Evolutionary conservation across 2,329 filamentous ascomycete species (phyloP).

Genomic region (Mycosphaerella sp.): DNA sequence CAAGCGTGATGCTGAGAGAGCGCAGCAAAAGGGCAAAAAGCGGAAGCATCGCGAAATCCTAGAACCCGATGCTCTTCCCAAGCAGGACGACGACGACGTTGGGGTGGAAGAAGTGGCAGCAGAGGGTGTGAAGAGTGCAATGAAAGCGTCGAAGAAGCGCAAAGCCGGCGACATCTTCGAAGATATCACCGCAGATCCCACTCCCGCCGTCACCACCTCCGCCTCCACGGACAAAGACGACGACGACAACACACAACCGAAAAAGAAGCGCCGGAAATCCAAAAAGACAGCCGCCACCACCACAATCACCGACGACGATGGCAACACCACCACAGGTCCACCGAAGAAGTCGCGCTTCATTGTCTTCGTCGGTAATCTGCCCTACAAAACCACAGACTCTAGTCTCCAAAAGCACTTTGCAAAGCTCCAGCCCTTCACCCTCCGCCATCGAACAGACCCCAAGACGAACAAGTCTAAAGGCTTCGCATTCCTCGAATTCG

Average conservation of each 20-base stretch:
- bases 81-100: slow-evolving; percentile 4
- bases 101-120: slow-evolving; percentile 19
- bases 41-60: slow-evolving; percentile 27
- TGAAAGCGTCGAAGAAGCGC: slow-evolving; percentile 9
- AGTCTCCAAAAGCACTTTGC: slow-evolving; percentile 70
- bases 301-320: slow-evolving; percentile 4
- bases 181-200: slow-evolving; percentile 8
- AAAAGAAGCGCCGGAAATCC: slow-evolving; percentile 14
- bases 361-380: slow-evolving; percentile 82
- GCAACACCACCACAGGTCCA: background rate
- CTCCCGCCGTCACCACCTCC: background rate
- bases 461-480: slow-evolving; percentile 61
- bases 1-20: slow-evolving; percentile 32
- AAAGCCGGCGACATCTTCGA: slow-evolving; percentile 8
- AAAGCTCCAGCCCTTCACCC: slow-evolving; percentile 60
- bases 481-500: slow-evolving; percentile 85
- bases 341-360: slow-evolving; percentile 56
- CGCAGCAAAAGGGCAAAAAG: slow-evolving; percentile 32
- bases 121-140: slow-evolving; percentile 16
- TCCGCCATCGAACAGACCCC: slow-evolving; percentile 68
- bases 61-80: slow-evolving; percentile 17
- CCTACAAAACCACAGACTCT: slow-evolving; percentile 68
- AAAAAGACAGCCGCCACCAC: background rate
- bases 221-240: slow-evolving; percentile 15
- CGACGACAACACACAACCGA: slow-evolving; percentile 19